phyloP scores from a whole-genome alignment of 805 yeast species.

The Wickerhamomyces pijperi region DNA sequence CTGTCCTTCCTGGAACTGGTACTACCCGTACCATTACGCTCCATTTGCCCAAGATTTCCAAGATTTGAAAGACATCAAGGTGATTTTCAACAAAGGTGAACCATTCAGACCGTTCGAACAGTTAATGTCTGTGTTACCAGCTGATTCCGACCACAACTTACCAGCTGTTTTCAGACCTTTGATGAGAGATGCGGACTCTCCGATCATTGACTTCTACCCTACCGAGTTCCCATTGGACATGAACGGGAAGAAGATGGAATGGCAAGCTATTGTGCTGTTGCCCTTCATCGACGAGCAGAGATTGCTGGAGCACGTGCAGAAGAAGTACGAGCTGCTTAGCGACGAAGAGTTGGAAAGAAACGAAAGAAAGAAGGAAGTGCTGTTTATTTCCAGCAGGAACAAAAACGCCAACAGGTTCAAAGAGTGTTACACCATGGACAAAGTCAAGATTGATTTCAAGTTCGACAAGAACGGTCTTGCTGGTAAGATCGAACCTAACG shows the following conservation, averaged over 20 bases:
- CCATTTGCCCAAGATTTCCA: conserved; percentile 90
- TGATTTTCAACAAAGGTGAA: conserved; percentile 52
- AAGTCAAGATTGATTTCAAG: conserved; percentile 28
- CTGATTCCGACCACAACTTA: conserved; percentile 78
- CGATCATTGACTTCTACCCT: conserved; percentile 86
- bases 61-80: conserved; percentile 35
- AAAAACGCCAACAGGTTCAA: conserved; percentile 27
- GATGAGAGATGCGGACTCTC: conserved; percentile 72
- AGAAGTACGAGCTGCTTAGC: conserved; percentile 49
- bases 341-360: conserved; percentile 64
- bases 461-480: conserved; percentile 45
- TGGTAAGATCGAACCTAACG: conserved; percentile 36
- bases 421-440: conserved; percentile 19
- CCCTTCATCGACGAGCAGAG: conserved; percentile 87
- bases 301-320: conserved; percentile 53
- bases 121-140: conserved; percentile 89
- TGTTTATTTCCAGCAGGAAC: conserved; percentile 58
- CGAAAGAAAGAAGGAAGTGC: conserved; percentile 55
- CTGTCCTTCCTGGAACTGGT: conserved; percentile 98
- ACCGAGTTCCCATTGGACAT: conserved; percentile 80
- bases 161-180: conserved; percentile 74
- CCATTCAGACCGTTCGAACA: conserved; percentile 92
- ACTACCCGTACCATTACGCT: conserved; percentile 92
- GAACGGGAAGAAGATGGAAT: conserved; percentile 90
- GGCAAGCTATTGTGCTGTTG: conserved; percentile 88